These are phyloP conservation scores for Linnemannia elongata DNA, from an alignment of 192 early-diverging fungal species.

Conservation along the genomic window DNA sequence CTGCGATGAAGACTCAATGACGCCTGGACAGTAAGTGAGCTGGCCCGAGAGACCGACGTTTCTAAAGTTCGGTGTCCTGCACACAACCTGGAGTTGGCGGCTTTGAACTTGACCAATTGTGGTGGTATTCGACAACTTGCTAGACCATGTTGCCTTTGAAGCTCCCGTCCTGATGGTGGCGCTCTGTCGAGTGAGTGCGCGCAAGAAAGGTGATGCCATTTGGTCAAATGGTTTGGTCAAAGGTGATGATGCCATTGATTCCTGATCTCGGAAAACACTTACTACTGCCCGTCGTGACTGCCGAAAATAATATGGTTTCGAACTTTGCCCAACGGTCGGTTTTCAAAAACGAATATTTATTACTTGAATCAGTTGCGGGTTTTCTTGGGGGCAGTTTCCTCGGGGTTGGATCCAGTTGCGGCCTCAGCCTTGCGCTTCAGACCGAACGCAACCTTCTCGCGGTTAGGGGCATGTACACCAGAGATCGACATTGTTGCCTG, in stretches of 20 bases:
- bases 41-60: background rate
- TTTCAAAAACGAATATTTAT: background rate
- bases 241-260: background rate
- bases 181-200: background rate
- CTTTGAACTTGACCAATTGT: background rate
- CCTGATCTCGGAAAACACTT: slow-evolving; percentile 4
- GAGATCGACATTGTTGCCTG: slow-evolving; percentile 54
- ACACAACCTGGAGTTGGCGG: background rate
- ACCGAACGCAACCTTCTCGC: slow-evolving; percentile 61
- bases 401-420: slow-evolving; percentile 34
- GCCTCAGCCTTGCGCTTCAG: slow-evolving; percentile 61
- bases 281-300: background rate
- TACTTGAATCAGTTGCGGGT: background rate
- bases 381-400: slow-evolving; percentile 41
- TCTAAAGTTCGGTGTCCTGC: background rate
- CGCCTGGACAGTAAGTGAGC: background rate
- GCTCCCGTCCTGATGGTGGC: background rate
- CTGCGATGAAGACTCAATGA: background rate
- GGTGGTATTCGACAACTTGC: background rate
- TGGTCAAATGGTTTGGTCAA: background rate
- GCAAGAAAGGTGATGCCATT: background rate
- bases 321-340: background rate
- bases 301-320: background rate
- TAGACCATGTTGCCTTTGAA: background rate
- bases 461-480: slow-evolving; percentile 60